Base-by-base conservation (phyloP, 768 basidiomycete species). In the Clavulina sp. region DNA sequence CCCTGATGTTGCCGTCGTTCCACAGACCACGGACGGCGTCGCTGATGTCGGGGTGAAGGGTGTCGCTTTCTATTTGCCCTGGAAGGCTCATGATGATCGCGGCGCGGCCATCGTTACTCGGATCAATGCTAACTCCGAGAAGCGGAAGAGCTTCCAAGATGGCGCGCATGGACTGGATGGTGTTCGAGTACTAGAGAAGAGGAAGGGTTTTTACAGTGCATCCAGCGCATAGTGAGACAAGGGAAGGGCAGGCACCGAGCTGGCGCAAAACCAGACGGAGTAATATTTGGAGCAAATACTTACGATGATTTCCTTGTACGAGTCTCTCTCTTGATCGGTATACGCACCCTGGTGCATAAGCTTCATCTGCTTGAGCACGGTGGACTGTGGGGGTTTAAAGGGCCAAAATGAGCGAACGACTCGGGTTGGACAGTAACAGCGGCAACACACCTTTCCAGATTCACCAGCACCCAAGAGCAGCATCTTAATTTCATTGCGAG, bases 401-500 rank as follows among this genome's bases (percentile, higher is more conserved):
- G 21, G 41, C 38, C 29, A 24, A 9, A 13, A 34, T 44, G 23
- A 13, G 38, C 52, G 2, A 29, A 41, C 21, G 5, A 4, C 9
- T 6, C 46, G 28, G 29, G 40, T 30, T 34, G 13, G 5, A 50
- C 6, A 6, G 0, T 7, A 66, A 30, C 34, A n/a, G 5, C 48
- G 6, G 4, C 0, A 6, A 66, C 70, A 13, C 48, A 84, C 83
- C 76, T 96, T 95, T 60, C 93, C 92, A 50, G 87, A 91, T 73
- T 95, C 92, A 68, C 93, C 91, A 53, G 93, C 92, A 53, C 93
- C 93, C 23, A 97, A 73, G 53, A 97, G 65, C 56, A 96, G 64
- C 88, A 96, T 93, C 72, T 96, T 92, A 62, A 92, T 88, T 65
- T 92, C 88, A 60, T 89, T 91, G 72, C 85, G 86, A 38, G 81